Base-by-base conservation (phyloP, 352 stramenopile species). In the Pythium folliculosum region DNA sequence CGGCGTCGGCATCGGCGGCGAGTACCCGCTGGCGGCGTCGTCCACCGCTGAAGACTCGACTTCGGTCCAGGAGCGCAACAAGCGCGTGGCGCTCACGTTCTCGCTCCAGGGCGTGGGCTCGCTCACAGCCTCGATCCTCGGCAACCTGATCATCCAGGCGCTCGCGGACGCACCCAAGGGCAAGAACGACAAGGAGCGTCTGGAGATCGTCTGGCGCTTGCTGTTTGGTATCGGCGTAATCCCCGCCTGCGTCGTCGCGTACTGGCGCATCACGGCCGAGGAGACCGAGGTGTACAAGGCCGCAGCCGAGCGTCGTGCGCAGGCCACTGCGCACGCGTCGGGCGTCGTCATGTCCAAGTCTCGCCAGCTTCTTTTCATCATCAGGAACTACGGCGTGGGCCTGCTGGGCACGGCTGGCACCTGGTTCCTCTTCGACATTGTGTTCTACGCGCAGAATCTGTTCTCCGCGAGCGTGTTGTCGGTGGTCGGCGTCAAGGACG, bases 381-480 rank as follows among this genome's bases (percentile, higher is more conserved):
- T 77, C 23, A 70, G 70, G 50, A 70, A 78, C 70, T 81, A 75
- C 67, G 54, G 75, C 22, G 50, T 64, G 32, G 54, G 53, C 23
- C 55, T 88, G 21, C 53, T 87, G 1, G 58, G 58, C 14, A 64
- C 58, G 5, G 58, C 58, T 14, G 80, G 72, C 49, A 81, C 75
- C 50, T 90, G 81, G 79, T 90, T 90, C 71, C 71, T 90, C 3
- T 84, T 87, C 65, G 79, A 90, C 70, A 79, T 90, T 64, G 77
- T 85, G 27, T 89, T 83, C 67, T 90, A 86, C 64, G 77, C 75
- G 25, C 71, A 82, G 59, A 83, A 80, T 63, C 63, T 88, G 38
- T 90, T 87, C 67, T 82, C 75, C 32, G 77, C 77, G 23, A 74
- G 63, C 43, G 76, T 82, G 37, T 60, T 82, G 19, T 67, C 70